Evolutionary conservation across 306 rosid genomes (phyloP), one percentile per base, ranked within the genome.

Genomic region (Pueraria montana): DNA sequence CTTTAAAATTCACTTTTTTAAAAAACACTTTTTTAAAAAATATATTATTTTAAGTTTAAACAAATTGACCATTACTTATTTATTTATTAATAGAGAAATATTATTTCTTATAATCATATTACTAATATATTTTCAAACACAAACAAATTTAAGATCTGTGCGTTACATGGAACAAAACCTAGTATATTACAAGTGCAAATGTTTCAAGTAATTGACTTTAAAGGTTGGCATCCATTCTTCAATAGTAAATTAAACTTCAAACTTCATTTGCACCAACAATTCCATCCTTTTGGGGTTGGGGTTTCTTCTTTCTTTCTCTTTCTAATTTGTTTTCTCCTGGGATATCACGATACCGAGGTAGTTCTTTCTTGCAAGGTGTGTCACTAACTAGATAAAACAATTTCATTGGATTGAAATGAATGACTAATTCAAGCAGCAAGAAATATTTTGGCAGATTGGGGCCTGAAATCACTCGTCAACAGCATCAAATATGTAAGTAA

Each of bases 361-460:
- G 72, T 69, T 58, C 30, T 77, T 77, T 46, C 66, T 34, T 76
- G 72, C 72, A 30, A 55, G 77, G 12, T 64, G 13, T n/a, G 70
- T 38, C 78, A 17, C 40, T 40, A 61, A 17, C 40, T 40, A 61
- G 55, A 14, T 62, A 38, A 14, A 74, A 13, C 76, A 82, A 27
- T 74, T 64, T 63, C 55, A 75, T 4, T 74, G 77, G 61, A 75
- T 64, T 46, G 34, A 61, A 20, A 53, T 53, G 12, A 45, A 59
- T 45, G 52, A 76, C 82, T 21, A 53, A 52, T 72, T 63, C 26
- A 30, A 58, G 77, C 55, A 58, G 68, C 67, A 77, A 77, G 53
- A 62, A 55, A 50, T 64, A 20, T 58, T 38, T 17, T 77, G 86
- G 32, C 32, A 27, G 32, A 3, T 27, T 27, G 40, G 40, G 40